phyloP scores from a whole-genome alignment of 805 yeast genomes.

The Blastobotrys americana region DNA sequence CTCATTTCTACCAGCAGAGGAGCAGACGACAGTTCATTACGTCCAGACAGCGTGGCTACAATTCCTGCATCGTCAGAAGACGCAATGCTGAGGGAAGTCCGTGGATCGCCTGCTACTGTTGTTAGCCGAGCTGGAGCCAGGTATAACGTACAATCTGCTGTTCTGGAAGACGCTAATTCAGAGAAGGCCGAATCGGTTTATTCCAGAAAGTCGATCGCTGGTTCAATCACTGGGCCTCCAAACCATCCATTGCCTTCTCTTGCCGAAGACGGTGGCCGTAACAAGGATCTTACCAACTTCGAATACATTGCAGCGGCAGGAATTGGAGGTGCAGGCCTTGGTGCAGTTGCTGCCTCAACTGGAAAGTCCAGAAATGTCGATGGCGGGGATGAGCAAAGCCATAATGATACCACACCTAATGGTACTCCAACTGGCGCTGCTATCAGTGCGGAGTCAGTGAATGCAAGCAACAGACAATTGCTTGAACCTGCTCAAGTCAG shows the following conservation, averaged over 20 bases:
- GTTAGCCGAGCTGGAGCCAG: conserved; percentile 8
- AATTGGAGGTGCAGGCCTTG: background rate
- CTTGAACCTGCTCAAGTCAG: background rate
- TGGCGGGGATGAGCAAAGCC: conserved; percentile 2
- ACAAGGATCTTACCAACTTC: background rate
- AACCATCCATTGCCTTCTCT: conserved; percentile 3
- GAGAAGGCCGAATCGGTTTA: background rate
- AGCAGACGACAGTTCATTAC: background rate
- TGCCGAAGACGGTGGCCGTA: conserved; percentile 4
- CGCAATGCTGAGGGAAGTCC: conserved; percentile 9
- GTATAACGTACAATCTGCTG: conserved; percentile 15
- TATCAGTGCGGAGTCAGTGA: background rate
- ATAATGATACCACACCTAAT: no score
- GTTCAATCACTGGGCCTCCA: background rate
- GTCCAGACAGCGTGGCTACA: background rate
- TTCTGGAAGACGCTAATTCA: conserved; percentile 12
- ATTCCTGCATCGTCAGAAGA: conserved; percentile 1
- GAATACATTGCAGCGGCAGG: background rate
- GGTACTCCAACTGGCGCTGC: no score
- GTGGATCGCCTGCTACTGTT: conserved; percentile 15
- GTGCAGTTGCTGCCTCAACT: background rate
- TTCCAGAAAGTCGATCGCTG: background rate
- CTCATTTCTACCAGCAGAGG: background rate
- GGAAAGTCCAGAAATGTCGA: no score
- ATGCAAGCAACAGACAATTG: no score